Conservation (phyloP, 805 yeast genomes). For the Ogataea parapolymorpha region DNA sequence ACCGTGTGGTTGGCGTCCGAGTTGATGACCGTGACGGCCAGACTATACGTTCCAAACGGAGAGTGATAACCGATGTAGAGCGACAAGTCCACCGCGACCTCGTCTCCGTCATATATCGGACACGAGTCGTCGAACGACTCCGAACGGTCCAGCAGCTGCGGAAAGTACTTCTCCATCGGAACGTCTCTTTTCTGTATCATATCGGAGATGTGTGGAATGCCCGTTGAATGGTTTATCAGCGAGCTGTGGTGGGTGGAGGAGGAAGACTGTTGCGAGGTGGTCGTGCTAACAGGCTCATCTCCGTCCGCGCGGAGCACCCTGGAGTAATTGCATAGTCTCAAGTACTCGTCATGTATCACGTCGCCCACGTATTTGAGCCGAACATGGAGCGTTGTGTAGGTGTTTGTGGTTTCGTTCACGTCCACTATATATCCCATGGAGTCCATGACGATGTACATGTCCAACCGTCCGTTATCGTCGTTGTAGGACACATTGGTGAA, state of each 20-base stretch:
- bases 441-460: constrained; percentile 17
- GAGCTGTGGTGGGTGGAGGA: neutral
- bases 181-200: neutral
- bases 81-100: constrained; percentile 25
- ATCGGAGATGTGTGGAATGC: neutral
- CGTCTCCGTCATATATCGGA: constrained; percentile 29
- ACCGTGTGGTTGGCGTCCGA: constrained; percentile 35
- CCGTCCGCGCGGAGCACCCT: neutral
- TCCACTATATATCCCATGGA: constrained; percentile 35
- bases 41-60: constrained; percentile 44
- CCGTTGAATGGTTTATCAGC: neutral
- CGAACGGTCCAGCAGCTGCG: neutral
- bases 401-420: constrained; percentile 43
- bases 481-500: constrained; percentile 21
- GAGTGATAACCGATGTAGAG: constrained; percentile 25
- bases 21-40: constrained; percentile 39
- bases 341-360: constrained; percentile 36
- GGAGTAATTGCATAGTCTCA: constrained; percentile 40
- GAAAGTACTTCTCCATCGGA: neutral
- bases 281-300: neutral
- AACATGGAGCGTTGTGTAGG: constrained; percentile 47
- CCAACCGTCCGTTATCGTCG: constrained; percentile 10
- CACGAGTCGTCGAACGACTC: constrained; percentile 17
- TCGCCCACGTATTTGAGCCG: constrained; percentile 43
- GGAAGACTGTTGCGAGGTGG: neutral